phyloP scores from a whole-genome alignment of 2,329 filamentous ascomycete genomes.

The Lachnellula occidentalis region DNA sequence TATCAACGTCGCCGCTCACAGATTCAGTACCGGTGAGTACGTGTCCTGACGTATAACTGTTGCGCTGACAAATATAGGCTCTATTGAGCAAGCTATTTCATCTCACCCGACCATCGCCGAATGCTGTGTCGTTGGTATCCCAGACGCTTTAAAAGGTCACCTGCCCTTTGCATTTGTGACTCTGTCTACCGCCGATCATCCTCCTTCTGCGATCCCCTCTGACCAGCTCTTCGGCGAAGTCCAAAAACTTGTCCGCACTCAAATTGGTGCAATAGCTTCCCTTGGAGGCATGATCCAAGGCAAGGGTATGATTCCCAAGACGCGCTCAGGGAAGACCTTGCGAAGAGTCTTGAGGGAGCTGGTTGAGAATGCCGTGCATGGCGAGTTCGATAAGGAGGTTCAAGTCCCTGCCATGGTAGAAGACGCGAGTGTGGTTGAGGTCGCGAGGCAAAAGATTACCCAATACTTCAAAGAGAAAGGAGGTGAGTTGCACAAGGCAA shows the following conservation, averaged over 20 bases:
- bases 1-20: constrained; percentile 92
- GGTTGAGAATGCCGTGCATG: constrained; percentile 73
- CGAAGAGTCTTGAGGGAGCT: constrained; percentile 76
- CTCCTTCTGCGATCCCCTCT: constrained; percentile 45
- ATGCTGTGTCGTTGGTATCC: constrained; percentile 80
- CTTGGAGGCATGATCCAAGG: constrained; percentile 83
- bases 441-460: constrained; percentile 63
- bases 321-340: constrained; percentile 85
- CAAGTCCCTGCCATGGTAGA: constrained; percentile 80
- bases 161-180: constrained; percentile 86
- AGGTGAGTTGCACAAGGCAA: constrained; percentile 22
- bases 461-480: constrained; percentile 63
- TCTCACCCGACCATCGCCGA: constrained; percentile 75
- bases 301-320: constrained; percentile 84
- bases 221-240: constrained; percentile 51
- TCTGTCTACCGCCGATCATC: constrained; percentile 46
- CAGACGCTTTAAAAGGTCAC: constrained; percentile 82
- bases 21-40: constrained; percentile 72
- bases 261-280: constrained; percentile 82
- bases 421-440: constrained; percentile 67
- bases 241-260: constrained; percentile 65
- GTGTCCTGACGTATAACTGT: background rate
- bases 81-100: constrained; percentile 87
- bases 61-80: constrained; percentile 44
- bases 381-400: constrained; percentile 66